These are phyloP conservation scores for Phylloporus rhodoxanthus DNA, from an alignment of 768 basidiomycete species.

Conservation along the genomic window DNA sequence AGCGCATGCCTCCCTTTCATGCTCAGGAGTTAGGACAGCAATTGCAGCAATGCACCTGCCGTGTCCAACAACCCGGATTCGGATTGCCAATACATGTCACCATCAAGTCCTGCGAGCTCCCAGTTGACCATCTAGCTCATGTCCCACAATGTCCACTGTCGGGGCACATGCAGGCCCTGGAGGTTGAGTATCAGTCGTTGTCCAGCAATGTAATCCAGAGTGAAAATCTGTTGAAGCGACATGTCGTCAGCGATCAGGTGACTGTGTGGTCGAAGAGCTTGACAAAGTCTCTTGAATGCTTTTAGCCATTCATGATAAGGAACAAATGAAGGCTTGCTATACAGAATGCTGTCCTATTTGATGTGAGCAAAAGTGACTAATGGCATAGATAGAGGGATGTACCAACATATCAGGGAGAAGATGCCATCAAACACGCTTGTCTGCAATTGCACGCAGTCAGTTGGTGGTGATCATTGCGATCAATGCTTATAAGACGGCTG, in stretches of 20 bases:
- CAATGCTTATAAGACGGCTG: conserved; percentile 3
- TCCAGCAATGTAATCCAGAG: conserved; percentile 10
- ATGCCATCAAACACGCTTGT: conserved; percentile 3
- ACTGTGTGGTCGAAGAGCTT: not conserved
- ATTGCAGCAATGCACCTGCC: conserved; percentile 32
- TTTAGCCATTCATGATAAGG: not conserved
- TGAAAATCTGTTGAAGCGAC: conserved; percentile 12
- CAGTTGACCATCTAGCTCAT: conserved; percentile 8
- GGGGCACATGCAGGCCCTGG: conserved; percentile 2
- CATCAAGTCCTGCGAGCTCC: conserved; percentile 4
- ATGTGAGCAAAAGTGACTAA: not conserved
- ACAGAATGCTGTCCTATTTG: conserved; percentile 4
- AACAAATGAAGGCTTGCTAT: not conserved
- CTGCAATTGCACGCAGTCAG: not conserved
- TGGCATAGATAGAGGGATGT: not conserved
- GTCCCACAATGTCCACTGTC: conserved; percentile 1
- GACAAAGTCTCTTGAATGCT: conserved; percentile 6
- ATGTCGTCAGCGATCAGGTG: not conserved
- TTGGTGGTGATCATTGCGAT: not conserved
- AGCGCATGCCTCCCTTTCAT: conserved; percentile 43
- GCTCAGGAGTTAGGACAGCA: conserved; percentile 30
- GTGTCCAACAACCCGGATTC: not conserved
- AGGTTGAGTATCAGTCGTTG: conserved; percentile 20
- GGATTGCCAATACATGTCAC: not conserved
- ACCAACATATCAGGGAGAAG: conserved; percentile 10